Conservation (phyloP, 768 basidiomycete species). For the Hygrophorus pudorinus region DNA sequence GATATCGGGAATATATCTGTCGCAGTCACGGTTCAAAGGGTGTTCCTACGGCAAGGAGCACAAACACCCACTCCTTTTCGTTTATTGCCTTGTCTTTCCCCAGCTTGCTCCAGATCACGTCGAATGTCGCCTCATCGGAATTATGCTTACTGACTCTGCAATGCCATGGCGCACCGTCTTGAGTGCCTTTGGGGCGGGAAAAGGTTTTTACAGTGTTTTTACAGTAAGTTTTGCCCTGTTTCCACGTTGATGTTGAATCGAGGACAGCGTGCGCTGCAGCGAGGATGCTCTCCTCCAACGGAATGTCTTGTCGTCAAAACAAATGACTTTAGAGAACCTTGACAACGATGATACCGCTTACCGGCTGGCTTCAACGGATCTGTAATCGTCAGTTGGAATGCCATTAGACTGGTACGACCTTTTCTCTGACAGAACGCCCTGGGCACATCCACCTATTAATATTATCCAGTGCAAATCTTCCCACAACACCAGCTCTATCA, state of each 20-base stretch:
- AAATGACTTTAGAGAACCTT: neutral
- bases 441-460: too few relatives aligned
- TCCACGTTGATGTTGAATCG: constrained; percentile 50
- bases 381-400: constrained; percentile 13
- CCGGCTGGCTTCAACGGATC: constrained; percentile 81
- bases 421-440: too few relatives aligned
- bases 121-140: constrained; percentile 58
- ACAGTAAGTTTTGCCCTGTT: constrained; percentile 53
- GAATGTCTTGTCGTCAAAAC: constrained; percentile 38
- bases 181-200: constrained; percentile 38
- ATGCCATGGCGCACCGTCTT: constrained; percentile 57
- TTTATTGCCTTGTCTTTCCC: constrained; percentile 56
- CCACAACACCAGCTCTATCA: too few relatives aligned
- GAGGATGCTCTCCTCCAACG: constrained; percentile 48
- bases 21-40: constrained; percentile 1
- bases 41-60: neutral
- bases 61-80: constrained; percentile 49
- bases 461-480: too few relatives aligned
- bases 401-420: neutral
- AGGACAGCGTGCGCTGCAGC: constrained; percentile 45
- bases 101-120: constrained; percentile 62
- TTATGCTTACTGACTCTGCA: constrained; percentile 59
- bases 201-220: constrained; percentile 46
- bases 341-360: constrained; percentile 36
- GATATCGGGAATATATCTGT: constrained; percentile 57